Base-by-base conservation (phyloP, 2,329 filamentous ascomycete species). In the Colletotrichum agaves region DNA sequence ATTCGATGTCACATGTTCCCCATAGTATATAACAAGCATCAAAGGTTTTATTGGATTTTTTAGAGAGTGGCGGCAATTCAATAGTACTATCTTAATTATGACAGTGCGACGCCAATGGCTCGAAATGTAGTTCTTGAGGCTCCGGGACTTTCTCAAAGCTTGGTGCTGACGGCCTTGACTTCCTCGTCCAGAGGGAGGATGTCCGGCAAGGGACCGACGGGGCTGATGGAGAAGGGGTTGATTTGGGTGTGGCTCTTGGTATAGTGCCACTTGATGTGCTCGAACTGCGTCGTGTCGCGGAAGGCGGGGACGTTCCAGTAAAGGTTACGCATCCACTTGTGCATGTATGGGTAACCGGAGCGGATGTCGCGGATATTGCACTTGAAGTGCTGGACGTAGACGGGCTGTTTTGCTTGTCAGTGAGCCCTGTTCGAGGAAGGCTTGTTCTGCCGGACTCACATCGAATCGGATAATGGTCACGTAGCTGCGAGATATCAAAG, bases 261-360 rank as follows among this genome's bases (percentile, higher is more conserved):
- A 77, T 88, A 88, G 77, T 90, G 88, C 78, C 83, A 91, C 87
- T 97, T 98, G 83, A 98, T 98, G 81, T 99, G 96, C 78, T 97
- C 88, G 78, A 97, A 97, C 78, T 98, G 88, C 21, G 94, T 97
- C 69, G 94, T 96, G 58, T 92, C 88, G 70, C 83, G 83, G 81
- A 97, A 98, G 2, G 93, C 93, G 0, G 89, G 84, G 23, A 89
- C 78, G 72, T 91, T 90, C 94, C 94, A 97, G 82, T 97, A 98
- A 73, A 97, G 81, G 75, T 90, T 86, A 62, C 92, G 86, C 81
- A 97, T 79, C 94, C 94, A 98, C 67, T 81, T 83, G 82, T 98
- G 93, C 66, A 97, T 81, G 57, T 85, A 83, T 31, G 94, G 94
- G 77, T 96, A 98, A 2, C 93, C 93, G 7, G 88, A 90, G 46